Evolutionary conservation across 345 rosid genomes (phyloP), one percentile per base, ranked within the genome.

Genomic region (Populus euphratica): DNA sequence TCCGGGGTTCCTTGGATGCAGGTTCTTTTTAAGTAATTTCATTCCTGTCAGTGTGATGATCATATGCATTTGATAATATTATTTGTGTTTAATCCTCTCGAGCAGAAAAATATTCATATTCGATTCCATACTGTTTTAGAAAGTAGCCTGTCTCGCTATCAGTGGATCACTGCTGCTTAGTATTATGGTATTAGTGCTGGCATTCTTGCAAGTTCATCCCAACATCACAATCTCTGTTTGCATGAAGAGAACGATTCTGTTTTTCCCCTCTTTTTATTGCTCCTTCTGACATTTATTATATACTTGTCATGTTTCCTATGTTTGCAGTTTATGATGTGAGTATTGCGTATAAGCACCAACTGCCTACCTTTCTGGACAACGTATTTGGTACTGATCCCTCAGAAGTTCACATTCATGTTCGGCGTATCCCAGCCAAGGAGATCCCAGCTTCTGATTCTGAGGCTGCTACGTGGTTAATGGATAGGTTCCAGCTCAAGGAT

Each of bases 371-470:
- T 80, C 7, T 93, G 87, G 94, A 93, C 89, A 93, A 90, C 65
- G 93, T 89, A 50, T 93, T 93, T 36, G 96, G 98, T 6, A 83
- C 90, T 50, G 92, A 86, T 87, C 94, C 98, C 33, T 88, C 93
- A 36, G 93, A 90, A 87, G 98, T 91, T 74, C 98, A 93, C 79
- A 86, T 93, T 43, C 94, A 93, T 54, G 84, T 91, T 69, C 86
- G 81, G 62, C 89, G 96, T 50, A 81, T 91, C 68, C 81, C 85
- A 7, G 35, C 78, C 2, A 77, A 83, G 29, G 83, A 88, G 25
- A 86, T 91, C 71, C 95, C 95, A 33, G 49, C 64, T 29, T 85
- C 85, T 63, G 85, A 88, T 20, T 77, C 25, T 61, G 91, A 86
- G 44, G 85, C 89, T 31, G 86, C 90, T 50, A 81, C 83, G 11